A percentile compares a stretch with the other conserved stretches of the same genome.
Conservation (phyloP, 2,329 filamentous ascomycete genomes). For the Botrytis sinoallii region DNA sequence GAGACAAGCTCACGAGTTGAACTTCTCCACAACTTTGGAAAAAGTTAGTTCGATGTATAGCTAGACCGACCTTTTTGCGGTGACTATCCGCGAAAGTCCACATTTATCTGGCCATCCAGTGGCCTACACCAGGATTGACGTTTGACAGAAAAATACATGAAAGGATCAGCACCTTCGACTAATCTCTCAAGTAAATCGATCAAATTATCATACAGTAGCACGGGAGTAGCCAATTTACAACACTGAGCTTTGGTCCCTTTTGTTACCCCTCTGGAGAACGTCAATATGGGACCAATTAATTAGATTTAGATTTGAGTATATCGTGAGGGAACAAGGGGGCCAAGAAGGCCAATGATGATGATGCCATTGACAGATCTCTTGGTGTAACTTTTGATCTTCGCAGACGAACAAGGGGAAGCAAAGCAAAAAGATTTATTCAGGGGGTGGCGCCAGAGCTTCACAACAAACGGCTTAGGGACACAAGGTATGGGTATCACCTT, state of each 20-base stretch:
- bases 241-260: neutral
- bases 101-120: neutral
- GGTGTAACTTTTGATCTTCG: slow-evolving; percentile 1
- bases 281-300: slow-evolving; percentile 5
- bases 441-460: slow-evolving; percentile 7
- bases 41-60: neutral
- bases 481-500: neutral
- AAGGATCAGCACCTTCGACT: slow-evolving; percentile 13
- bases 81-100: slow-evolving; percentile 12
- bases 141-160: slow-evolving; percentile 9
- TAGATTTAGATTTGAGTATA: slow-evolving; percentile 4
- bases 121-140: slow-evolving; percentile 4
- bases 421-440: neutral
- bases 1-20: slow-evolving; percentile 1
- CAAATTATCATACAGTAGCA: neutral
- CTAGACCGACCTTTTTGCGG: slow-evolving; percentile 6
- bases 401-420: neutral
- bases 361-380: neutral
- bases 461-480: neutral
- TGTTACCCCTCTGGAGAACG: neutral
- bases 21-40: neutral
- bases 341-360: neutral
- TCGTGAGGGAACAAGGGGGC: neutral
- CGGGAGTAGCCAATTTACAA: neutral
- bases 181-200: slow-evolving; percentile 11